Percentiles rank a stretch among this genome's conserved stretches.
Evolutionary conservation across 1,284 basidiomycete genomes (phyloP).

Genomic region (Mrakiaceae sp.): DNA sequence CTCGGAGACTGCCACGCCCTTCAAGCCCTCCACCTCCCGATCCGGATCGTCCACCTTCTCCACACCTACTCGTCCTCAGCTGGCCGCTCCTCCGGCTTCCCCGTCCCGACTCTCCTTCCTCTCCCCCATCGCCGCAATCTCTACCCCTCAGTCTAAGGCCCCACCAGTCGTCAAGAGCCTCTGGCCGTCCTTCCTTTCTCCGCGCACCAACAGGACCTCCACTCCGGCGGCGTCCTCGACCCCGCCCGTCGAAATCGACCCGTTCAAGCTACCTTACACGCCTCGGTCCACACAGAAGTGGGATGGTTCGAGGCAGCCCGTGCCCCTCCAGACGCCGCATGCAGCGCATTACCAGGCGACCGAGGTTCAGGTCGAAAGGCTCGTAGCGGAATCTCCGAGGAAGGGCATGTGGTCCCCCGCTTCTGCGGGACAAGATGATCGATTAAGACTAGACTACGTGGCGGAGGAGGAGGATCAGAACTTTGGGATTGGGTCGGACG

Average conservation of each 20-base stretch:
- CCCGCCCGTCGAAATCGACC: neutral
- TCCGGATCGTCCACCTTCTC: no score
- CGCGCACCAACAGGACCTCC: constrained; percentile 16
- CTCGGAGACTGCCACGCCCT: constrained; percentile 28
- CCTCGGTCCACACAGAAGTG: neutral
- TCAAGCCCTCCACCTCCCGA: neutral
- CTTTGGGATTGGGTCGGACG: constrained; percentile 6
- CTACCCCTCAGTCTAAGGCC: no score
- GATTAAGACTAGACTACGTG: constrained; percentile 18
- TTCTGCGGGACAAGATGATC: constrained; percentile 38
- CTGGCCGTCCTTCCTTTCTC: no score
- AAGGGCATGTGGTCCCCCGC: constrained; percentile 52
- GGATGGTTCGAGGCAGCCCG: no score
- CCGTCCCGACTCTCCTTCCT: no score
- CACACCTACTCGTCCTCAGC: no score
- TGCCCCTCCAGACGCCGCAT: constrained; percentile 49
- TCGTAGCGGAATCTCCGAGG: constrained; percentile 48
- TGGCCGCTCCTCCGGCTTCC: no score
- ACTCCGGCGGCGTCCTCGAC: constrained; percentile 33
- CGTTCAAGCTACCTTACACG: neutral
- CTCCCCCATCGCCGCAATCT: no score
- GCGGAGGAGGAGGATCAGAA: constrained; percentile 7
- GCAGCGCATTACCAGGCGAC: constrained; percentile 67
- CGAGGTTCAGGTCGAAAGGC: constrained; percentile 59
- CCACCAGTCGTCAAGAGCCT: no score